A percentile compares a stretch with the other conserved stretches of the same genome.
These are phyloP conservation scores for Sophora flavescens DNA, from an alignment of 306 rosid species.

Conservation along the genomic window DNA sequence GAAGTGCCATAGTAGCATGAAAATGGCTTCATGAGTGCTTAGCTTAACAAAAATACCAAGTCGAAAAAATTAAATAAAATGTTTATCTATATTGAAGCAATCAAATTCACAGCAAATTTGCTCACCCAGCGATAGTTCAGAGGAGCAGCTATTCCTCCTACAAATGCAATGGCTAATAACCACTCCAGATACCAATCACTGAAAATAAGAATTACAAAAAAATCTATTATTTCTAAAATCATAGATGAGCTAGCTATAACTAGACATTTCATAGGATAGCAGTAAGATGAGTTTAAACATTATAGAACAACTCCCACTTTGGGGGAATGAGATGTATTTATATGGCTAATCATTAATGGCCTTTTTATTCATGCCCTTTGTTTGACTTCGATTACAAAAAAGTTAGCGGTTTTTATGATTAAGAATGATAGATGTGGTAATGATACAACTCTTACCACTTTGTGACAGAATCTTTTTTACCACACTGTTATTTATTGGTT, in stretches of 20 bases:
- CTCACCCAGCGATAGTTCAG: conserved; percentile 93
- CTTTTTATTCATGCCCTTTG: too few species aligned
- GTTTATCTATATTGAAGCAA: background rate
- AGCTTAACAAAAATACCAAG: background rate
- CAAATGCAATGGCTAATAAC: conserved; percentile 88
- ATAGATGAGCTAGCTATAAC: background rate
- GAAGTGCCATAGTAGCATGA: conserved; percentile 13
- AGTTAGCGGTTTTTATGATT: too few species aligned
- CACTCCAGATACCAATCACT: conserved; percentile 89
- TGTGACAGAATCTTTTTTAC: too few species aligned
- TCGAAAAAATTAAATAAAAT: background rate
- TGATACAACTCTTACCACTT: too few species aligned
- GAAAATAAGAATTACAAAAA: background rate
- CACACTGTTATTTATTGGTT: too few species aligned
- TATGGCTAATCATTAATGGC: too few species aligned
- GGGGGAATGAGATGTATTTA: too few species aligned
- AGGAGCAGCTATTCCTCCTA: conserved; percentile 88
- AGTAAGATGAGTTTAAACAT: background rate
- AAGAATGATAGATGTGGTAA: too few species aligned
- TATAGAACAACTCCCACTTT: background rate
- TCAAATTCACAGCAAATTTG: background rate
- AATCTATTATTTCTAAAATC: background rate
- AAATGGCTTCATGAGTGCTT: conserved; percentile 16
- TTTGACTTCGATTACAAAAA: too few species aligned
- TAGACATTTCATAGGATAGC: background rate